Base-by-base conservation (phyloP, 371 early-diverging fungal species). In the Rhizopus delemar region DNA sequence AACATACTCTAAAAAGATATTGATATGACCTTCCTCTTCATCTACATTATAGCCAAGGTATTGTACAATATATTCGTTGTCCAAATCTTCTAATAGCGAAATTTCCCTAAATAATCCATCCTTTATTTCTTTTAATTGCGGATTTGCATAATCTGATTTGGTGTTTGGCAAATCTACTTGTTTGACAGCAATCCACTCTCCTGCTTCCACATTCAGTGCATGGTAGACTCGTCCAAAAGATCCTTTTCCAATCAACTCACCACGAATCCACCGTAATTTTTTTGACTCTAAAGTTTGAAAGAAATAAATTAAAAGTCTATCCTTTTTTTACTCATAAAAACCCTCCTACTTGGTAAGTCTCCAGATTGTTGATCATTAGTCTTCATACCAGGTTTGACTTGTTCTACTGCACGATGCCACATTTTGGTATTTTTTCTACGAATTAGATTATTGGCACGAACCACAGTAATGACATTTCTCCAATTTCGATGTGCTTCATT, bases 1-100 rank as follows among this genome's bases (percentile, higher is more conserved):
- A 15, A 98, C 94, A 74, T 99, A 99, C 74, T 99, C 98, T 51
- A 99, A 71, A 60, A 99, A 97, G 61, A 99, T 96, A 68, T 93
- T 90, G 57, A 96, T 78, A 49, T 83, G 79, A 4, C 82, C 80
- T 49, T 90, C 92, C 36, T 90, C 69, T 57, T 77, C 56, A 62
- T 75, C 73, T 1, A 70, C 63, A 69, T 83, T 69, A 51, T 74
- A 76, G 57, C 90, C 94, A 33, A 98, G 85, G 63, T 97, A 98
- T 61, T 87, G 92, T 8, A 99, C 97, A 68, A 99, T 91, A 62
- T 98, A 90, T 49, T 86, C 88, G 74, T 99, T 97, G 46, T 89
- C 84, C 41, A 99, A 69, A 53, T 91, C 91, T 68, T 73, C 65
- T 5, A 80, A 49, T 6, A 77, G 53, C 0, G 69, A 63, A 8